Evolutionary conservation across 169 alveolate genomes (phyloP), one percentile per base, ranked within the genome.

Genomic region (Eimeria falciformis): DNA sequence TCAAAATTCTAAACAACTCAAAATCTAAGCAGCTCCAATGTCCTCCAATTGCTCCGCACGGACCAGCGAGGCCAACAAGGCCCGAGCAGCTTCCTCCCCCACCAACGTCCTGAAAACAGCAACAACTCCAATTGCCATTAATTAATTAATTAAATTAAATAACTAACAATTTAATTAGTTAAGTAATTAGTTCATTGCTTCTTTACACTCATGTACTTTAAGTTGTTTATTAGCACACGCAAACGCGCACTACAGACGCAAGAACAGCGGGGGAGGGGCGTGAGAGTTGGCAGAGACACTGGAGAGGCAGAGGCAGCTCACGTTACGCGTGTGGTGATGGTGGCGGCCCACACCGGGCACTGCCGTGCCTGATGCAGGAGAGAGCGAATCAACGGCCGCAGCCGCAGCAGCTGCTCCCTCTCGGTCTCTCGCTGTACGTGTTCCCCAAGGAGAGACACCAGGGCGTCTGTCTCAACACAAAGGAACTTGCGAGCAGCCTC

Each of bases 351-450:
- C 21, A 62, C 84, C 1, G 84, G 84, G 84, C 84, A 73, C 43
- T 73, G 84, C 37, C 84, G 37, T 11, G 84, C 84, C 37, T 73
- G 84, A 56, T 73, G 84, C 84, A 73, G 37, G 65, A 73, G 40
- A n/a, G 65, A 37, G 65, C 84, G 84, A 17, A 73, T 73, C 29
- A 73, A 62, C n/a, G 84, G 84, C 84, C 84, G 84, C 84, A 73
- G 84, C 62, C 29, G 56, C 84, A 5, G 62, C 65, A 40, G 33
- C 56, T 43, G 84, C 65, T 43, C 43, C 29, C 4, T 5, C 3
- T 14, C 43, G 56, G 65, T 40, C 55, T 25, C 27, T 25, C 37
- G 55, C 46, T 40, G 46, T 3, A 17, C 1, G 23, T 40, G 27
- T 23, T 25, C 29, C 7, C 25, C 62, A 56, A 73, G 14, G n/a